Evolutionary conservation across 352 stramenopile species (phyloP), one percentile per base, ranked within the genome.

Genomic region (Phytophthora litchii): DNA sequence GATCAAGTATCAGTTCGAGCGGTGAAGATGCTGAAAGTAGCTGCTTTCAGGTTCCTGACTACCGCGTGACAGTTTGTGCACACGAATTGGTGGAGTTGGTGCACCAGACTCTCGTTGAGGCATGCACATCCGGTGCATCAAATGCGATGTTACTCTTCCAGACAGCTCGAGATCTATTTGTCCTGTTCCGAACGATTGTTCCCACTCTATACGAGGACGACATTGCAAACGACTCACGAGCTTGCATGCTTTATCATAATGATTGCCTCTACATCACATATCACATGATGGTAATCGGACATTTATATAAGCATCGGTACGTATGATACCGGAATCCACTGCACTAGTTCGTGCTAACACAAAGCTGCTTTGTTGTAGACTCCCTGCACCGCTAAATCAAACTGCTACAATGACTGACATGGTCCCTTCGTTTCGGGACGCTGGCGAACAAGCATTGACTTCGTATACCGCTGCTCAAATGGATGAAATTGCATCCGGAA

Each of bases 191-290:
- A 13, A 70, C 78, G 3, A 69, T 92, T 17, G 70, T 93, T 5
- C 69, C 81, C 12, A 91, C 78, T 17, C 54, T 94, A 3, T 86
- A 92, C 46, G 72, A 83, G 52, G 71, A 76, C 20, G 76, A 80
- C 12, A 90, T 94, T 48, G 54, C 67, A 16, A 89, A 90, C 32
- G 74, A 94, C 37, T 45, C 78, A 3, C 77, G 72, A 14, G 70
- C 70, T 0, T 84, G 78, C 50, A 92, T 93, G 83, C 82, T 94
- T 8, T 88, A 81, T 58, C 86, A 94, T 74, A 94, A 94, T 19
- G 86, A 94, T 63, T 92, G 83, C 54, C 70, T 92, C 21, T 94
- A 91, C 61, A 81, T 92, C 27, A 76, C 82, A 9, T 74, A 90
- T 14, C 83, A 95, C 65, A 92, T 92, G 83, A 62, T 93, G 29